Base-by-base conservation (phyloP, 2,329 filamentous ascomycete species). In the Aspergillus sp. region DNA sequence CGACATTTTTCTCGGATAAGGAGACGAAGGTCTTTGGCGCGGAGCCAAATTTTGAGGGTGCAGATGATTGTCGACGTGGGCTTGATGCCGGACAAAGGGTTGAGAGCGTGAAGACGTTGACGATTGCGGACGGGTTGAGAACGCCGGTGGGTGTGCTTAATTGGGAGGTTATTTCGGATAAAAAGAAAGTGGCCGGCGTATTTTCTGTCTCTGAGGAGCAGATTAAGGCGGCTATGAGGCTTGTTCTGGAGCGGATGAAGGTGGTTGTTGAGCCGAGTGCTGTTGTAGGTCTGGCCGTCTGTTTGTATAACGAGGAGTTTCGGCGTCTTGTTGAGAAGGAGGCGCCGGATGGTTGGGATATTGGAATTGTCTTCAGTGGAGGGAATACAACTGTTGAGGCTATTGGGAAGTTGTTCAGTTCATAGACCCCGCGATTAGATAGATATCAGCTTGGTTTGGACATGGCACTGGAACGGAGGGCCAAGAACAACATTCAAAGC, bases 191-290 rank as follows among this genome's bases (percentile, higher is more conserved):
- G 1, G 70, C 77, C 2, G 88, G 84, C 0, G 84, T 96, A 66
- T 89, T 85, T 74, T 83, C 84, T 55, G 93, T 96, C 1, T 85
- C 81, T 1, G 93, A 98, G 74, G 86, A 88, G 54, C 85, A 96
- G 80, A 97, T 98, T 71, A 82, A 83, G 67, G 81, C 79, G 20
- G 89, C 93, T 12, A 83, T 96, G 83, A 78, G 83, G 60, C 74
- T 98, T 60, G 88, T 96, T 34, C 78, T 93, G 61, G 93, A 98
- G 83, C 79, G 93, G 57, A 86, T 95, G 81, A 97, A 98, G 84
- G 78, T 96, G 47, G 86, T 97, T 20, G 86, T 97, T 12, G 93
- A 98, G 80, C 93, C 93, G 20, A 93, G 89, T 74, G 85, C 89
- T 0, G 91, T 88, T 2, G 93, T 97, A n/a, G 85, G 86, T 1